Percentiles rank a stretch among this genome's conserved stretches.
phyloP scores from a whole-genome alignment of 495 filamentous ascomycete genomes.

The Aspergillus steynii region DNA sequence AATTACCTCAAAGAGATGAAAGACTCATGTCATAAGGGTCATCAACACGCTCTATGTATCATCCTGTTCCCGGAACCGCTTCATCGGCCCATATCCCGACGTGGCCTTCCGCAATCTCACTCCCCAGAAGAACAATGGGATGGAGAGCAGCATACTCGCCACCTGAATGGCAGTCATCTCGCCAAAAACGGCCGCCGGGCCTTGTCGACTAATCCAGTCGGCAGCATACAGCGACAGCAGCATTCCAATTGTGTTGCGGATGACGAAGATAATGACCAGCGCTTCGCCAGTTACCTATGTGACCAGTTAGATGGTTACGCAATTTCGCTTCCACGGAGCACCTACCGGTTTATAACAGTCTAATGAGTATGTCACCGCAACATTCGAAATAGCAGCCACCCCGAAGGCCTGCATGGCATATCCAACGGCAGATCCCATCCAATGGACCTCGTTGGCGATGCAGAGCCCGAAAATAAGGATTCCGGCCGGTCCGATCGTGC shows the following conservation, averaged over 20 bases:
- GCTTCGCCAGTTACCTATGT: conserved; percentile 32
- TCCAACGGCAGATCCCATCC: conserved; percentile 35
- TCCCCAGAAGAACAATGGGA: conserved; percentile 31
- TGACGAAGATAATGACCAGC: conserved; percentile 34
- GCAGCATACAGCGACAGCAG: conserved; percentile 30
- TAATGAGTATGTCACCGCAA: conserved; percentile 35
- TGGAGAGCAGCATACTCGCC: conserved; percentile 24
- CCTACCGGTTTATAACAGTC: conserved; percentile 34
- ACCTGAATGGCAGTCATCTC: conserved; percentile 36
- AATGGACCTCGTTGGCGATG: conserved; percentile 28
- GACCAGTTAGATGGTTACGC: not conserved
- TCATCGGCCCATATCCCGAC: conserved; percentile 33
- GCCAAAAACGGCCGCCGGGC: conserved; percentile 27
- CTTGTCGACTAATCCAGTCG: conserved; percentile 33
- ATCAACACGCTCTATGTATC: not conserved
- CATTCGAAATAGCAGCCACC: conserved; percentile 34
- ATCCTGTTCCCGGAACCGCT: conserved; percentile 19
- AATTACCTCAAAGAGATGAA: not conserved
- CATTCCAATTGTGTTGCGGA: conserved; percentile 37
- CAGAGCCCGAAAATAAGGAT: conserved; percentile 34
- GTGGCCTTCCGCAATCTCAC: conserved; percentile 20
- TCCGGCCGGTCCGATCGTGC: conserved; percentile 27
- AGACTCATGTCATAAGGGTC: not conserved
- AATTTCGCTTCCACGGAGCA: not conserved
- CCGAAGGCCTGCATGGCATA: conserved; percentile 39